Conservation (phyloP, 75 land plant species). For the Adiantum capillusveneris region DNA sequence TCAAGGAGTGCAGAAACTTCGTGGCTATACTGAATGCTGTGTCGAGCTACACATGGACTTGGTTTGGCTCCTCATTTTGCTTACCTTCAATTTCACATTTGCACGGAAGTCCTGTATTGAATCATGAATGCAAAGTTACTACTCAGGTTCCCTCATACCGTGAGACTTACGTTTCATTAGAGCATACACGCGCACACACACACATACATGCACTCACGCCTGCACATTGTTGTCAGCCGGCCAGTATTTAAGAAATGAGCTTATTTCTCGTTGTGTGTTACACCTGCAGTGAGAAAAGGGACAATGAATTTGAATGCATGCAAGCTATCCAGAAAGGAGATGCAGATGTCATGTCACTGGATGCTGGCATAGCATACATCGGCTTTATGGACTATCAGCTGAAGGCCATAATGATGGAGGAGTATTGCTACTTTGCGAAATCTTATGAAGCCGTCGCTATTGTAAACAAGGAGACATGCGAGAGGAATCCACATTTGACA, state of each 20-base stretch:
- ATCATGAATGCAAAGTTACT: too few relatives aligned
- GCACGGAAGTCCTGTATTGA: too few relatives aligned
- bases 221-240: too few relatives aligned
- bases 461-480: constrained; percentile 6
- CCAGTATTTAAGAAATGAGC: too few relatives aligned
- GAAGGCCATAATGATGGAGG: constrained; percentile 12
- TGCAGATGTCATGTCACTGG: constrained; percentile 10
- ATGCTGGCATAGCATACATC: constrained; percentile 9
- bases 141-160: neutral
- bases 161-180: too few relatives aligned
- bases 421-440: constrained; percentile 4
- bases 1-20: constrained; percentile 14
- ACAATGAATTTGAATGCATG: constrained; percentile 9
- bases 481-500: neutral
- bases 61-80: too few relatives aligned
- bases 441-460: constrained; percentile 7
- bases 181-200: too few relatives aligned
- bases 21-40: constrained; percentile 4
- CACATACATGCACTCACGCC: too few relatives aligned
- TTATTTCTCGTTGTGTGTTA: too few relatives aligned
- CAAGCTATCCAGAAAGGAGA: constrained; percentile 2
- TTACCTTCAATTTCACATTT: too few relatives aligned
- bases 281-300: constrained; percentile 1
- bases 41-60: constrained; percentile 21
- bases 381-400: constrained; percentile 3